A percentile compares a stretch with the other conserved stretches of the same genome.
Conservation (phyloP, 2,329 filamentous ascomycete genomes). For the Trichophyton verrucosum region DNA sequence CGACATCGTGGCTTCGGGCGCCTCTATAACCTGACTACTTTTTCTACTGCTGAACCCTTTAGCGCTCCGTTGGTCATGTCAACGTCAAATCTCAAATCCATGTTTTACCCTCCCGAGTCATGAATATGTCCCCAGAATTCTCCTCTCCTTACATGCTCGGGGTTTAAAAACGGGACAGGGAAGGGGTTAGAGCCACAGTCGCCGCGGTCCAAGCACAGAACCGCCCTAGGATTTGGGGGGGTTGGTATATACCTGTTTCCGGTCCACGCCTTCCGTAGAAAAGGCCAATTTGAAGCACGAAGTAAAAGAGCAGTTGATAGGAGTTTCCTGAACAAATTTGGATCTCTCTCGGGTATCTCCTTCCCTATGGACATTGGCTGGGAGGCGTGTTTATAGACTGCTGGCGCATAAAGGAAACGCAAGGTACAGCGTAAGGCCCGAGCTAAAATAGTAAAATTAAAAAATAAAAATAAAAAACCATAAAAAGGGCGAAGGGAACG, state of each 20-base stretch:
- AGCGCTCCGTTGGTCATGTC: constrained; percentile 1
- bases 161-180: neutral
- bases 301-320: constrained; percentile 1
- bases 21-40: neutral
- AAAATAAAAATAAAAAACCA: neutral
- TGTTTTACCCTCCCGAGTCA: neutral
- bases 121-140: neutral
- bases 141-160: neutral
- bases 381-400: neutral
- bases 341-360: neutral
- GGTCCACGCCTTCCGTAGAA: neutral
- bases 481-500: neutral
- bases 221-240: neutral
- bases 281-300: constrained; percentile 6
- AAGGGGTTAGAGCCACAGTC: neutral
- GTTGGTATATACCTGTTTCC: constrained; percentile 1
- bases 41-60: constrained; percentile 2
- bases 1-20: constrained; percentile 6
- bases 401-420: neutral
- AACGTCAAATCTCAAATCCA: neutral
- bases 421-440: neutral
- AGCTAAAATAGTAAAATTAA: neutral
- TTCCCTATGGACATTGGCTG: neutral
- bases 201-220: constrained; percentile 3
- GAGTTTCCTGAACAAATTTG: neutral